A percentile compares a stretch with the other conserved stretches of the same genome.
Conservation (phyloP, 495 filamentous ascomycete genomes). For the Xylaria longipes region DNA sequence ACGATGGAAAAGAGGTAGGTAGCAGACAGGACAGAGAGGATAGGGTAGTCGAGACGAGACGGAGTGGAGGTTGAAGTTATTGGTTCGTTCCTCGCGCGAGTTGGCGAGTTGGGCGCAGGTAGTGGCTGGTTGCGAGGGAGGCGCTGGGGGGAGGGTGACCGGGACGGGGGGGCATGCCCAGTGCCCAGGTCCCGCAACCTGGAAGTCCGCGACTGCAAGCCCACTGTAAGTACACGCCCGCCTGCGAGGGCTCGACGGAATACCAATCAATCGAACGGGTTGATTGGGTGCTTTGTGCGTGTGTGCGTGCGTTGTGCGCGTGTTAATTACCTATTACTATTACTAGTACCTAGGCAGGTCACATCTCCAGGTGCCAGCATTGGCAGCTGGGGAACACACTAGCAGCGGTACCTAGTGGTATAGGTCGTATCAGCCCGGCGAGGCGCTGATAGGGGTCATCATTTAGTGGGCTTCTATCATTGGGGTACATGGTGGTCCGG, state of each 20-base stretch:
- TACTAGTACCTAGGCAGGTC: not conserved
- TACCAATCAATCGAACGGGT: not conserved
- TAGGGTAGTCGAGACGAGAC: slow-evolving; percentile 18
- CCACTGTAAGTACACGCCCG: not conserved
- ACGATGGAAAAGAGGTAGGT: slow-evolving; percentile 22
- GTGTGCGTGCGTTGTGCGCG: not conserved
- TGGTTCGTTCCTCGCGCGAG: slow-evolving; percentile 23
- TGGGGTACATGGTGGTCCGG: not conserved
- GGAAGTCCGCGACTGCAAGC: not conserved
- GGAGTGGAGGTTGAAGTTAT: slow-evolving; percentile 24
- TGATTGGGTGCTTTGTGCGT: slow-evolving; percentile 6
- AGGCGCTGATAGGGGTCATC: slow-evolving; percentile 4
- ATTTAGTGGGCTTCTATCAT: not conserved
- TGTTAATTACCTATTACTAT: not conserved
- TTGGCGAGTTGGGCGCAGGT: slow-evolving; percentile 19
- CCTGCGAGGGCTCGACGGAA: not conserved
- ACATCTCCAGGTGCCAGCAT: not conserved
- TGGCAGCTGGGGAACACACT: not conserved
- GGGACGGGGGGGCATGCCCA: slow-evolving; percentile 11
- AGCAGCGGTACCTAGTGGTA: not conserved
- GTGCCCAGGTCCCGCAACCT: not conserved
- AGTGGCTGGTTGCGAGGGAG: slow-evolving; percentile 21
- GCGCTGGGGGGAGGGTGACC: not conserved
- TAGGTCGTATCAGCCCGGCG: not conserved
- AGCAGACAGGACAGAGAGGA: slow-evolving; percentile 9